A percentile compares a stretch with the other conserved stretches of the same genome.
Conservation (phyloP, 225 moss, liverwort and hornwort genomes). For the Marchantia paleacea region DNA sequence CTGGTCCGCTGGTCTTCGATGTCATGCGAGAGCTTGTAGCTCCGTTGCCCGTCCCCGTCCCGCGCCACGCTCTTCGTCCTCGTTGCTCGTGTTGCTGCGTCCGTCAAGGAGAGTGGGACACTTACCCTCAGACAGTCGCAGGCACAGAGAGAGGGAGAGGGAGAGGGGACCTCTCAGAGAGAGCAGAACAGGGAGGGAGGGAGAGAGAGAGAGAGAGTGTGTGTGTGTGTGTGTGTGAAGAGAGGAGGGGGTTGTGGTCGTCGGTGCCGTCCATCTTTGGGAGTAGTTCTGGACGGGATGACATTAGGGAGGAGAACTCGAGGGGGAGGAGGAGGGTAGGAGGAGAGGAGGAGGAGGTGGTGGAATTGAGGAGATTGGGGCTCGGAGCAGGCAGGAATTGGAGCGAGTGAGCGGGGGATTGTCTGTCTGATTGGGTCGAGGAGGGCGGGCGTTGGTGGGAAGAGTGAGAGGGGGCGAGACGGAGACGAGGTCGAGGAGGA, state of each 20-base stretch:
- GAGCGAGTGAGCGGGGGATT: not conserved
- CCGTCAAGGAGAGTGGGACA: slow-evolving; percentile 1
- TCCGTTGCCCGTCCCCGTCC: not conserved
- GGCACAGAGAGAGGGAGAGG: not conserved
- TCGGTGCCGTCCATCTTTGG: slow-evolving; percentile 1
- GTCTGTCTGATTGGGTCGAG: not conserved
- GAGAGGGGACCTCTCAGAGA: not conserved
- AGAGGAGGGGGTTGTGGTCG: no score
- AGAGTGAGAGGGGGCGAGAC: not conserved
- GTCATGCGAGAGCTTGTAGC: not conserved
- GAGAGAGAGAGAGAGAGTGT: not conserved
- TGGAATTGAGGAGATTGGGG: not conserved
- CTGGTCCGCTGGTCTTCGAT: not conserved
- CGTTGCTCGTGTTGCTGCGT: slow-evolving; percentile 13
- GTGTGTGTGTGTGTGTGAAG: no score
- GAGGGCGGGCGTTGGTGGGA: not conserved
- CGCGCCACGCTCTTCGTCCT: not conserved
- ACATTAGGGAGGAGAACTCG: slow-evolving; percentile 2
- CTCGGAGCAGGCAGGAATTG: not conserved
- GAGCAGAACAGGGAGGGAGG: no score
- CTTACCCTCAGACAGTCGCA: not conserved
- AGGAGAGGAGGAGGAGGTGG: not conserved
- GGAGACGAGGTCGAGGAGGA: not conserved
- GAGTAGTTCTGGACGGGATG: not conserved
- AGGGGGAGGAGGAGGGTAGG: slow-evolving; percentile 1